A percentile compares a stretch with the other conserved stretches of the same genome.
phyloP scores from a whole-genome alignment of 2,329 filamentous ascomycete species.

The Cordyceps fumosorosea region DNA sequence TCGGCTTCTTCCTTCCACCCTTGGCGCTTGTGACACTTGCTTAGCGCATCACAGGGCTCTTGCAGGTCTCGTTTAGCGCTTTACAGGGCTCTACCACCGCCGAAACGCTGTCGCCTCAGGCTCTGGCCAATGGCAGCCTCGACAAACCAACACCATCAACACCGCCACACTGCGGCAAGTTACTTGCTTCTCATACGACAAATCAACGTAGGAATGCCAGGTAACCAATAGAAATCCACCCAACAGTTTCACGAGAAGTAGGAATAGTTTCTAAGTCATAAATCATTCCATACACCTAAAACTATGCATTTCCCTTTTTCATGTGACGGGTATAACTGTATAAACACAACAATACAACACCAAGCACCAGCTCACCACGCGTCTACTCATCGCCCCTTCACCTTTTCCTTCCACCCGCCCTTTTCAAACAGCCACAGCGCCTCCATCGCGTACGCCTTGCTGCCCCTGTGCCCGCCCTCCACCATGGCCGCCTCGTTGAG shows the following conservation, averaged over 20 bases:
- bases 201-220: neutral
- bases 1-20: neutral
- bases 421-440: constrained; percentile 77
- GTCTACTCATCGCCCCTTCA: constrained; percentile 43
- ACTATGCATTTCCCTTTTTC: neutral
- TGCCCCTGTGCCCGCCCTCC: constrained; percentile 67
- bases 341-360: neutral
- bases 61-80: neutral
- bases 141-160: neutral
- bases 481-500: constrained; percentile 69
- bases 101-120: neutral
- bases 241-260: neutral
- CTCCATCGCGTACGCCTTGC: constrained; percentile 78
- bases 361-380: neutral
- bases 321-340: neutral
- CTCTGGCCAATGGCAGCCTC: neutral
- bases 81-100: neutral
- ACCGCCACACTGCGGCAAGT: neutral
- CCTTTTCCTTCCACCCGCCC: constrained; percentile 63
- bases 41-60: neutral
- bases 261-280: neutral
- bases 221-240: neutral
- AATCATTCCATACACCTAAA: neutral
- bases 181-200: neutral
- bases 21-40: no score